These are phyloP conservation scores for Trichoderma koningiopsis DNA, from an alignment of 2,329 filamentous ascomycete genomes.

Conservation along the genomic window DNA sequence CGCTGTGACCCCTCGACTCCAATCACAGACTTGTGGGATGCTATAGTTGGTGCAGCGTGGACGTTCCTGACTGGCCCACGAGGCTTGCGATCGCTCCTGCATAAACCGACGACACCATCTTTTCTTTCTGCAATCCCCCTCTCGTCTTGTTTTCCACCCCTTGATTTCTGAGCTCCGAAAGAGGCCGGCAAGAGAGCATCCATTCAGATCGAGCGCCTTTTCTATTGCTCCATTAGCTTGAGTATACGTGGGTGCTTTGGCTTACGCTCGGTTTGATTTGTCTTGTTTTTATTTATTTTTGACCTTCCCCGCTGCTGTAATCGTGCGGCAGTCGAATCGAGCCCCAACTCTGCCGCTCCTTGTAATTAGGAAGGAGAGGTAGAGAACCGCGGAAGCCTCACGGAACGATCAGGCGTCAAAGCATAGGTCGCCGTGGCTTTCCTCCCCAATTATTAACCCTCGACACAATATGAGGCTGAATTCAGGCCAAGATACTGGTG, in stretches of 20 bases:
- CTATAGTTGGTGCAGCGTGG: conserved; percentile 31
- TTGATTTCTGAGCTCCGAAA: conserved; percentile 8
- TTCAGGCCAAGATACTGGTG: conserved; percentile 37
- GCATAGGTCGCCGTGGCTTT: neutral
- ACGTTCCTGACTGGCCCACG: conserved; percentile 33
- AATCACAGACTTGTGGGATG: conserved; percentile 29
- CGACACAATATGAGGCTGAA: conserved; percentile 35
- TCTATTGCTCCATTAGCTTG: neutral
- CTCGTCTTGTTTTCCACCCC: neutral
- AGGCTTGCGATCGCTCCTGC: conserved; percentile 27
- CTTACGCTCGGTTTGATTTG: neutral
- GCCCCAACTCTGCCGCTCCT: conserved; percentile 12
- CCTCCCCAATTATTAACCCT: neutral
- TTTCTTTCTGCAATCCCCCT: conserved; percentile 13
- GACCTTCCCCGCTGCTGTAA: conserved; percentile 1
- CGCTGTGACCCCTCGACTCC: conserved; percentile 26
- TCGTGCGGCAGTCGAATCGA: conserved; percentile 16
- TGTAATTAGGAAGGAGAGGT: neutral
- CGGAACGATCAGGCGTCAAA: neutral
- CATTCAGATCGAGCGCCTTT: conserved; percentile 11
- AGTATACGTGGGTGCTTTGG: neutral
- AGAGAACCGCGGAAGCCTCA: neutral
- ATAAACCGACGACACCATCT: conserved; percentile 26
- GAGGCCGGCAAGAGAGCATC: neutral
- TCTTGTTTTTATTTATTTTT: neutral